Conservation (phyloP, 371 early-diverging fungal genomes). For the Blakeslea trispora region DNA sequence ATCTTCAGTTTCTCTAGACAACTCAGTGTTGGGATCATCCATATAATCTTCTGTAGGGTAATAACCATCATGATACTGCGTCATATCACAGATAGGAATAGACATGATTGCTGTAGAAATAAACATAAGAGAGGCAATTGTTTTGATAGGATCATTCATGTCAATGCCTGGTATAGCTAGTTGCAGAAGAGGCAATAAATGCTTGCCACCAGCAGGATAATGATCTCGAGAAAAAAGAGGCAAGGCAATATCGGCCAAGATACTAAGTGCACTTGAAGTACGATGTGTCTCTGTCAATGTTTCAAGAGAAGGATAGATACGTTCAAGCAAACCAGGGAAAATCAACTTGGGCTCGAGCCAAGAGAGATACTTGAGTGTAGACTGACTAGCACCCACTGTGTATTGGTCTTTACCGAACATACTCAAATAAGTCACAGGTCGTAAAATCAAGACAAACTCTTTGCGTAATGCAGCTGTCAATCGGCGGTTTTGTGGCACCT, state of each 20-base stretch:
- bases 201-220: slow-evolving; percentile 86
- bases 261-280: slow-evolving; percentile 77
- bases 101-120: slow-evolving; percentile 64
- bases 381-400: slow-evolving; percentile 65
- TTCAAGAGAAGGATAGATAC: slow-evolving; percentile 86
- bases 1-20: slow-evolving; percentile 59
- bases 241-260: slow-evolving; percentile 64
- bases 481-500: slow-evolving; percentile 59
- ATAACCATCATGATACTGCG: slow-evolving; percentile 34
- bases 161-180: slow-evolving; percentile 88
- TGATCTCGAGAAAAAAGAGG: slow-evolving; percentile 72
- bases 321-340: slow-evolving; percentile 81
- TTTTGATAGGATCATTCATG: slow-evolving; percentile 85
- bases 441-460: slow-evolving; percentile 62
- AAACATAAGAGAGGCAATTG: slow-evolving; percentile 74
- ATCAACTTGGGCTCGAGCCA: slow-evolving; percentile 77
- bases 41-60: slow-evolving; percentile 51
- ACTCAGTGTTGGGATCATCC: slow-evolving; percentile 44
- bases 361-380: slow-evolving; percentile 73
- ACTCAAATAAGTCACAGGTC: slow-evolving; percentile 59
- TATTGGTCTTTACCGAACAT: slow-evolving; percentile 86
- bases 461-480: slow-evolving; percentile 56
- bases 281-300: slow-evolving; percentile 88
- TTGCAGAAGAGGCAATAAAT: slow-evolving; percentile 73
- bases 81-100: slow-evolving; percentile 69